Conservation (phyloP, 306 rosid species). For the Betula pendula region DNA sequence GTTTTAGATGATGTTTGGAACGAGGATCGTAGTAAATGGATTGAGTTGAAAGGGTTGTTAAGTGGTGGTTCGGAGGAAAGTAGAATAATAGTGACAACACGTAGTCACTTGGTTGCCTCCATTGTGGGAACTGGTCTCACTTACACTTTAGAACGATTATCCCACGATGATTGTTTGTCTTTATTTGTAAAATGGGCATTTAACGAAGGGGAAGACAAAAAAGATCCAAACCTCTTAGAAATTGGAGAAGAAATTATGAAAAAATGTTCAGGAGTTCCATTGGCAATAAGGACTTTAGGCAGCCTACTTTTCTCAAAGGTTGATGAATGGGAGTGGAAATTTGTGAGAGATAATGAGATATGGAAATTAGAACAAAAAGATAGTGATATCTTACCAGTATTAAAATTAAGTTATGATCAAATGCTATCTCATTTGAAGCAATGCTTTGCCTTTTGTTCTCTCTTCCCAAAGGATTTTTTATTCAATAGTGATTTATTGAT, state of each 20-base stretch:
- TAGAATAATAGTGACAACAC: conserved; percentile 42
- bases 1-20: conserved; percentile 57
- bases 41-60: conserved; percentile 24
- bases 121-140: conserved; percentile 20
- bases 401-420: conserved; percentile 25
- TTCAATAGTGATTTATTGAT: conserved; percentile 1
- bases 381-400: conserved; percentile 17
- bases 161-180: conserved; percentile 37
- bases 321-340: conserved; percentile 22
- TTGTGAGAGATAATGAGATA: background rate
- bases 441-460: conserved; percentile 35
- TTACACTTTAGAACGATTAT: conserved; percentile 25
- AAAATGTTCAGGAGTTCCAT: conserved; percentile 31
- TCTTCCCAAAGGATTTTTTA: conserved; percentile 16
- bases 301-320: conserved; percentile 24
- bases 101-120: conserved; percentile 22
- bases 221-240: conserved; percentile 12
- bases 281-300: conserved; percentile 32
- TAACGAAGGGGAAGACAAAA: conserved; percentile 5
- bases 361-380: conserved; percentile 14
- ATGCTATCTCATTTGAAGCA: conserved; percentile 13
- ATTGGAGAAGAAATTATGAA: conserved; percentile 32
- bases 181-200: conserved; percentile 39
- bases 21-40: conserved; percentile 34
- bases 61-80: conserved; percentile 35